phyloP scores from a whole-genome alignment of 352 stramenopile genomes.

The Globisporangium cederbergense region DNA sequence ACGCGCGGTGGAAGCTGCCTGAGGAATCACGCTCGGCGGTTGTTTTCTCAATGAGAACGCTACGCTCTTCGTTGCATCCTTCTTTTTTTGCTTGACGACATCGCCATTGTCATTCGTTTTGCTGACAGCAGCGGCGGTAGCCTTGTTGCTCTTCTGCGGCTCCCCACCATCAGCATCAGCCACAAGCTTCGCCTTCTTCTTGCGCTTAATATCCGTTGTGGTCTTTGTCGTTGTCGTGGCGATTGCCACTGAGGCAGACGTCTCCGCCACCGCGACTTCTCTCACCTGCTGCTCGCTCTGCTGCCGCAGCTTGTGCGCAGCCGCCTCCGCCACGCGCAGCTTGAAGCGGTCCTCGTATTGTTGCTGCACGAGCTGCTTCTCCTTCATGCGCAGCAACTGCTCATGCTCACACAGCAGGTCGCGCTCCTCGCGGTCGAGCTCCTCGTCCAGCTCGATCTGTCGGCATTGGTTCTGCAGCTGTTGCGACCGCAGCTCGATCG shows the following conservation, averaged over 20 bases:
- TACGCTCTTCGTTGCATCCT: slow-evolving; percentile 17
- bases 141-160: background rate
- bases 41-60: slow-evolving; percentile 11
- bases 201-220: slow-evolving; percentile 2
- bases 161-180: background rate
- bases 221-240: background rate
- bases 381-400: slow-evolving; percentile 21
- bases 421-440: slow-evolving; percentile 52
- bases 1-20: background rate
- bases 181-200: background rate
- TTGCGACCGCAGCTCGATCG: slow-evolving; percentile 52
- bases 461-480: slow-evolving; percentile 57
- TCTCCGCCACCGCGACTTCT: background rate
- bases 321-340: slow-evolving; percentile 9
- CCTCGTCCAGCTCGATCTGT: slow-evolving; percentile 42
- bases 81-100: slow-evolving; percentile 14
- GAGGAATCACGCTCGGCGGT: background rate
- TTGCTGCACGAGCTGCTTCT: slow-evolving; percentile 22
- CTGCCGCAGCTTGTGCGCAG: slow-evolving; percentile 19
- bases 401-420: slow-evolving; percentile 38
- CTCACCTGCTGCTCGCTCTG: slow-evolving; percentile 19
- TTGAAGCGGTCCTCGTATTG: slow-evolving; percentile 16
- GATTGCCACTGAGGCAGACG: background rate
- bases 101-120: background rate
- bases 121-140: background rate